Percentiles rank a stretch among this genome's conserved stretches.
Evolutionary conservation across 768 basidiomycete species (phyloP).

Genomic region (Daedaleopsis sinensis): DNA sequence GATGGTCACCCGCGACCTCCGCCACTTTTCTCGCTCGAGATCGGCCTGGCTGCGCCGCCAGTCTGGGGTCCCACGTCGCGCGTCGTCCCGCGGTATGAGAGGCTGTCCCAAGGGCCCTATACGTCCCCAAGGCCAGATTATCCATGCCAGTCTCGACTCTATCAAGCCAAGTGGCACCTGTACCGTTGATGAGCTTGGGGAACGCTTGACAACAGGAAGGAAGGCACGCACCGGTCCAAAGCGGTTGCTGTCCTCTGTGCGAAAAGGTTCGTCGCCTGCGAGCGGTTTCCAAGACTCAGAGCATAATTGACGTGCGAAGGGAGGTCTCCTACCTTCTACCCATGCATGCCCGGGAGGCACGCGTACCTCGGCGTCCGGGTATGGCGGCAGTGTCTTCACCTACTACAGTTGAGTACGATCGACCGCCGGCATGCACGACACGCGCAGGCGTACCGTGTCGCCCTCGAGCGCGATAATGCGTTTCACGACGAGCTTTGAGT

Average conservation of each 20-base stretch:
- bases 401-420: constrained; percentile 4
- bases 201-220: background rate
- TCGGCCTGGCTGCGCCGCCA: constrained; percentile 40
- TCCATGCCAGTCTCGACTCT: constrained; percentile 31
- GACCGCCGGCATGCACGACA: background rate
- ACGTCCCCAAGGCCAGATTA: constrained; percentile 34
- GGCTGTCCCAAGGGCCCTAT: constrained; percentile 30
- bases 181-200: background rate
- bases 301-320: background rate
- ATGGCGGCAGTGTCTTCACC: constrained; percentile 70
- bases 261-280: constrained; percentile 66
- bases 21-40: constrained; percentile 42
- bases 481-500: constrained; percentile 60
- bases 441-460: constrained; percentile 42
- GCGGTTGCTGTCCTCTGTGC: constrained; percentile 70
- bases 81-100: constrained; percentile 11
- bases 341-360: constrained; percentile 70
- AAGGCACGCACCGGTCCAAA: constrained; percentile 63
- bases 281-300: background rate
- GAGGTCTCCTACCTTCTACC: constrained; percentile 62
- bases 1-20: constrained; percentile 40
- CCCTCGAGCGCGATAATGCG: constrained; percentile 66
- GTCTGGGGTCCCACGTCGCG: constrained; percentile 23
- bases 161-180: constrained; percentile 34
- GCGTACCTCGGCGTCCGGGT: constrained; percentile 52